Conservation (phyloP, 2,329 filamentous ascomycete species). For the Ceratocystiopsis sp. region DNA sequence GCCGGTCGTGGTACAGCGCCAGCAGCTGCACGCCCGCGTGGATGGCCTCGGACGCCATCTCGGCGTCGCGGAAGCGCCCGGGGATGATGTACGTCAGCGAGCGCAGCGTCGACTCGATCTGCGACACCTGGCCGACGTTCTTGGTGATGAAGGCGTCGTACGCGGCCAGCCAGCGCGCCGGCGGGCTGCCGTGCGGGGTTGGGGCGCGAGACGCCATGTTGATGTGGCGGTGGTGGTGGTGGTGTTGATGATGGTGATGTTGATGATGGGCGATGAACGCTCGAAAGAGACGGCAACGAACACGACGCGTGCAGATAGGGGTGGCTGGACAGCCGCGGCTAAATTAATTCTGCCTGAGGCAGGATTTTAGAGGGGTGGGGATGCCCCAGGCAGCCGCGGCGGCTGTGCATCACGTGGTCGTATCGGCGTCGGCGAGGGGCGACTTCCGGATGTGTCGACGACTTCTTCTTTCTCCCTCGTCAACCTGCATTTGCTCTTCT, state of each 20-base stretch:
- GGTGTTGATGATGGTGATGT: not conserved
- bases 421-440: no score
- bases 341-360: no score
- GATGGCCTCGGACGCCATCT: constrained; percentile 83
- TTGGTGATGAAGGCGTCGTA: constrained; percentile 89
- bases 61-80: constrained; percentile 77
- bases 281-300: not conserved
- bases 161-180: constrained; percentile 46
- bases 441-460: no score
- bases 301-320: no score
- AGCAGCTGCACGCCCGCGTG: constrained; percentile 81
- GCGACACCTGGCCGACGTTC: constrained; percentile 82
- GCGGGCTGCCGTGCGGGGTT: not conserved
- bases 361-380: no score
- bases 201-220: not conserved
- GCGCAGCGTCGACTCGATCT: constrained; percentile 84
- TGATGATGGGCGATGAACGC: no score
- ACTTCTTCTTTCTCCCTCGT: no score
- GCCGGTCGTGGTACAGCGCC: constrained; percentile 79
- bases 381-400: no score
- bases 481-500: no score
- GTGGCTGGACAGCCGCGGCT: no score
- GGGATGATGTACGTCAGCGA: constrained; percentile 94
- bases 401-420: no score
- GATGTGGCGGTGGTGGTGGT: not conserved